Evolutionary conservation across 2,329 filamentous ascomycete genomes (phyloP).

Genomic region (Coniochaeta hoffmannii): DNA sequence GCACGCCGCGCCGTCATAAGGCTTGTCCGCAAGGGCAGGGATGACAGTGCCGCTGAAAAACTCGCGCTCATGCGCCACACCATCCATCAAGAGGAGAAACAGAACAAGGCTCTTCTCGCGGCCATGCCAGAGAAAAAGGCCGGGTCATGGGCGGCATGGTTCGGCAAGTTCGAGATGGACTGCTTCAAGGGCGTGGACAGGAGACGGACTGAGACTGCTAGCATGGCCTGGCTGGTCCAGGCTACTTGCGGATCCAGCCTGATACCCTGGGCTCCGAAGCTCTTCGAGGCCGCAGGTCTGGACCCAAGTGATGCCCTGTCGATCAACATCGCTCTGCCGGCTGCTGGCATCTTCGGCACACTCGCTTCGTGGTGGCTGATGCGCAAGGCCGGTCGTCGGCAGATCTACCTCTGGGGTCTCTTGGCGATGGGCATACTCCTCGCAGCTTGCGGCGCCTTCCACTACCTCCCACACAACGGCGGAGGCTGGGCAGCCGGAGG

Average conservation of each 20-base stretch:
- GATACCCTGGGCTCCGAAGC: slow-evolving; percentile 30
- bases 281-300: slow-evolving; percentile 31
- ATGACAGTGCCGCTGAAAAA: slow-evolving; percentile 24
- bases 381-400: slow-evolving; percentile 32
- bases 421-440: slow-evolving; percentile 30
- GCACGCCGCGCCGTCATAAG: slow-evolving; percentile 38
- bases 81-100: slow-evolving; percentile 26
- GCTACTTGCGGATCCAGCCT: slow-evolving; percentile 26
- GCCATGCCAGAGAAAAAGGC: not conserved
- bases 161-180: slow-evolving; percentile 23
- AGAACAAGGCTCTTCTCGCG: slow-evolving; percentile 21
- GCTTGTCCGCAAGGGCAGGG: slow-evolving; percentile 32
- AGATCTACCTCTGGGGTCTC: slow-evolving; percentile 36
- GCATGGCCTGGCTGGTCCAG: slow-evolving; percentile 25
- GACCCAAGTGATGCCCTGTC: slow-evolving; percentile 20
- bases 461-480: slow-evolving; percentile 17
- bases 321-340: slow-evolving; percentile 30
- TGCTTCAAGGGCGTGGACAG: slow-evolving; percentile 34
- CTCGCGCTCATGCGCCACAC: slow-evolving; percentile 37
- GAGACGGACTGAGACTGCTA: slow-evolving; percentile 29
- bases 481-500: slow-evolving; percentile 15
- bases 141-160: not conserved
- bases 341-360: slow-evolving; percentile 34
- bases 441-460: slow-evolving; percentile 26
- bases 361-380: slow-evolving; percentile 36